These are phyloP conservation scores for Trichophaea hybrida DNA, from an alignment of 2,329 filamentous ascomycete species.

Conservation along the genomic window DNA sequence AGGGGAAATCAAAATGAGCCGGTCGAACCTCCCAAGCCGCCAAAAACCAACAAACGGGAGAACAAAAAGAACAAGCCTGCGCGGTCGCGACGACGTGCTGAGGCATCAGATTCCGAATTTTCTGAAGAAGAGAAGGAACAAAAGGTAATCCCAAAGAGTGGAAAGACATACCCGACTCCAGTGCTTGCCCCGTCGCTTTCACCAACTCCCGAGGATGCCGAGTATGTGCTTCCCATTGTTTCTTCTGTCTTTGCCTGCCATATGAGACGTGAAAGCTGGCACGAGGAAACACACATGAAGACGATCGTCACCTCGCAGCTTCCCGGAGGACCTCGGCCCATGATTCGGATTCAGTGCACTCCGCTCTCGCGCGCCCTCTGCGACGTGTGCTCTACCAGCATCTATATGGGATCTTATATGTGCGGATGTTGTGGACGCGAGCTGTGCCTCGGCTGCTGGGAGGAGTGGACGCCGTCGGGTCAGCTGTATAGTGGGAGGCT, in stretches of 20 bases:
- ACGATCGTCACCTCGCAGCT: background rate
- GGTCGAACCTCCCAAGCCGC: background rate
- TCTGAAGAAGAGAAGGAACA: background rate
- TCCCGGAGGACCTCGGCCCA: slow-evolving; percentile 7
- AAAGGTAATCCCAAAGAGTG: background rate
- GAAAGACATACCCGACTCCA: background rate
- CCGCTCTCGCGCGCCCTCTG: slow-evolving; percentile 19
- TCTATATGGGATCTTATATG: slow-evolving; percentile 26
- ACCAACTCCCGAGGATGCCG: slow-evolving; percentile 2
- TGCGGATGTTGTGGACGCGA: slow-evolving; percentile 28
- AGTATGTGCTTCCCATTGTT: slow-evolving; percentile 16
- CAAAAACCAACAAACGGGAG: background rate
- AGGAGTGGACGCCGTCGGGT: slow-evolving; percentile 21
- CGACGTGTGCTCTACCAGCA: slow-evolving; percentile 25
- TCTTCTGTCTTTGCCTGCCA: slow-evolving; percentile 12
- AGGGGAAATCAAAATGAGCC: slow-evolving; percentile 1
- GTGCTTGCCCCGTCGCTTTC: background rate
- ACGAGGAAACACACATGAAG: slow-evolving; percentile 14
- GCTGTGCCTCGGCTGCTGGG: slow-evolving; percentile 26
- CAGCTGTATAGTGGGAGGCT: background rate
- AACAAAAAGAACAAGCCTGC: slow-evolving; percentile 2
- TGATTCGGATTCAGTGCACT: slow-evolving; percentile 11
- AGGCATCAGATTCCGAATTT: background rate
- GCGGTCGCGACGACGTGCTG: background rate
- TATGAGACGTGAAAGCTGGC: slow-evolving; percentile 11